Base-by-base conservation (phyloP, 805 yeast genomes). In the Ogataea paraovalis region DNA sequence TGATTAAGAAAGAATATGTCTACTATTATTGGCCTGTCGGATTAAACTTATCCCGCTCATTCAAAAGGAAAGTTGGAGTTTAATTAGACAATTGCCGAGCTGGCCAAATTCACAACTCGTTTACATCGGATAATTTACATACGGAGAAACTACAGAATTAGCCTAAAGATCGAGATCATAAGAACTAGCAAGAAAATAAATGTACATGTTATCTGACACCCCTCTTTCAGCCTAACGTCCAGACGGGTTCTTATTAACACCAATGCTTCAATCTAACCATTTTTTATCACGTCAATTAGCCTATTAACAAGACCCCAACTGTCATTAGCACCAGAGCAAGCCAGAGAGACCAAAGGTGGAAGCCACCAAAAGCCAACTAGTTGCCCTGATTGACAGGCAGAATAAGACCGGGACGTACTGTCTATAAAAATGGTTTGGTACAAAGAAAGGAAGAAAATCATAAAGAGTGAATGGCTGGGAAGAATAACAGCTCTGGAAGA, bases 171-270 rank as follows among this genome's bases (percentile, higher is more conserved):
- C n/a, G n/a, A n/a, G n/a, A n/a, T n/a, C n/a, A n/a, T n/a, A n/a
- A n/a, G n/a, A n/a, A n/a, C n/a, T n/a, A n/a, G n/a, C n/a, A n/a
- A 23, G n/a, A 25, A 25, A n/a, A 27, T 30, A 44, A 36, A 55
- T 64, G 64, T 64, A 43, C 57, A 55, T 57, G 65, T 59, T 58
- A 59, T 62, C 68, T 64, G 68, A 64, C 68, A 64, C 68, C 67
- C 68, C 62, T 61, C 66, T 61, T 64, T 64, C 68, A 55, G 44
- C 50, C 52, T 47, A 32, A 25, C 48, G 58, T 64, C 68, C 68
- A 64, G 67, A 61, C 67, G 68, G 54, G 68, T 64, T 64, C 68
- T 64, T 64, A 64, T 60, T 53, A 58, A 57, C 67, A 61, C 53
- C 55, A 40, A 33, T 38, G 37, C 49, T 23, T 57, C 53, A 20